A percentile compares a stretch with the other conserved stretches of the same genome.
Evolutionary conservation across 108 stramenopile genomes (phyloP).

Genomic region (Skeletonema potamos): DNA sequence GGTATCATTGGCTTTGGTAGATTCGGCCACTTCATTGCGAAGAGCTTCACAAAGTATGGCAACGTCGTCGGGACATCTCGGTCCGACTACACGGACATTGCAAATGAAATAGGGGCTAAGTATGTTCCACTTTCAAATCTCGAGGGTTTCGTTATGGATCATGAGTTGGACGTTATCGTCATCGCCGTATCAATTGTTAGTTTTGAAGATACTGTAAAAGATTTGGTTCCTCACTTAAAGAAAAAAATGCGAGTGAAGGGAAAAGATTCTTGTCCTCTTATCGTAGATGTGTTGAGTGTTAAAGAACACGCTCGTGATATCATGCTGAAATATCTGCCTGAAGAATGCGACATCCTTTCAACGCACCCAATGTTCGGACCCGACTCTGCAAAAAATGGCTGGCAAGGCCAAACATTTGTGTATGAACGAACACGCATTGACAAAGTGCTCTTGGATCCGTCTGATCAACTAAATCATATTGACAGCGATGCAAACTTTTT

Average conservation of each 20-base stretch:
- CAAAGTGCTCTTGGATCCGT: slow-evolving; percentile 42
- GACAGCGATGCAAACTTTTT: slow-evolving; percentile 25
- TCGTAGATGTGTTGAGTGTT: slow-evolving; percentile 96
- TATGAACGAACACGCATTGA: slow-evolving; percentile 92
- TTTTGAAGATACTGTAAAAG: slow-evolving; percentile 72
- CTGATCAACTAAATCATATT: neutral
- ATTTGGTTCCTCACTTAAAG: slow-evolving; percentile 39
- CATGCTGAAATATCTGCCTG: slow-evolving; percentile 82
- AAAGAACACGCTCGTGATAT: slow-evolving; percentile 93
- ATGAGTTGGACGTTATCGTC: slow-evolving; percentile 78
- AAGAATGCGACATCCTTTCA: slow-evolving; percentile 90
- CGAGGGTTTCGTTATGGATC: slow-evolving; percentile 54
- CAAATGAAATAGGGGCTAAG: slow-evolving; percentile 56
- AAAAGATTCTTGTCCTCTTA: slow-evolving; percentile 69
- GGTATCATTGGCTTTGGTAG: slow-evolving; percentile 94
- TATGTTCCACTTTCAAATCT: slow-evolving; percentile 56
- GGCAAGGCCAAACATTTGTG: slow-evolving; percentile 95
- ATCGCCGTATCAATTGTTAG: slow-evolving; percentile 97
- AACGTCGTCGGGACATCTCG: slow-evolving; percentile 52
- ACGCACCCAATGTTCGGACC: slow-evolving; percentile 99
- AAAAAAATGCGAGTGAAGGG: slow-evolving; percentile 35
- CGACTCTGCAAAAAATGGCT: slow-evolving; percentile 56
- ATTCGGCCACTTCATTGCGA: slow-evolving; percentile 92
- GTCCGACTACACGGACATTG: slow-evolving; percentile 59
- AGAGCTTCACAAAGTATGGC: slow-evolving; percentile 54